Conservation (phyloP, 257 asterid genomes). For the Penstemon barbatus region DNA sequence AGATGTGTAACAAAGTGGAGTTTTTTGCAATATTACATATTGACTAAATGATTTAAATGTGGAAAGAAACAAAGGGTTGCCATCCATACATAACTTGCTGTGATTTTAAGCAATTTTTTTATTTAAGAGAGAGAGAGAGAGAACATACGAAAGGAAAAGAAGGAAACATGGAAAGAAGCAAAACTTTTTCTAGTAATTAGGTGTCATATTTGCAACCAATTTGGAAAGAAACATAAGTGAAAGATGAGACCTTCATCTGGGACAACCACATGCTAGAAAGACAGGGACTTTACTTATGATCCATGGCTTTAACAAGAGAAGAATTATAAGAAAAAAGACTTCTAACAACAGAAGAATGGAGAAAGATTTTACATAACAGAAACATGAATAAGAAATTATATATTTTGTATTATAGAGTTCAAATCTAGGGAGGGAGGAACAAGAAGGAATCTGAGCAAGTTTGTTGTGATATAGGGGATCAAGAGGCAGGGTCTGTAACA, state of each 20-base stretch:
- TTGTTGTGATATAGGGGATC: too few relatives aligned
- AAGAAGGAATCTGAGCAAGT: neutral
- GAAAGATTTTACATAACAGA: too few relatives aligned
- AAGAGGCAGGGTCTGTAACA: neutral
- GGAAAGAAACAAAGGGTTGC: neutral
- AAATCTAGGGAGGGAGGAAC: neutral
- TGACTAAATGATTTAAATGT: neutral
- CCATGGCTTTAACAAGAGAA: neutral
- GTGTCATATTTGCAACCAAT: neutral
- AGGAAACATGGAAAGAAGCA: neutral
- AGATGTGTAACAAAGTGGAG: neutral
- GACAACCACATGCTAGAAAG: neutral
- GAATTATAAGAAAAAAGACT: neutral
- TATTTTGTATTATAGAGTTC: too few relatives aligned
- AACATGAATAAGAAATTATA: too few relatives aligned
- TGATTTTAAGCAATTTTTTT: neutral
- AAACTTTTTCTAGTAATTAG: neutral
- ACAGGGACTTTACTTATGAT: neutral
- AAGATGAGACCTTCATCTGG: neutral
- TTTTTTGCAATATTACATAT: neutral
- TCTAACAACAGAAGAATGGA: too few relatives aligned
- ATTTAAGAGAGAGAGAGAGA: neutral
- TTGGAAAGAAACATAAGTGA: neutral
- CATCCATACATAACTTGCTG: neutral
- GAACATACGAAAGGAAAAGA: neutral